Conservation (phyloP, 306 rosid genomes). For the Lupinus albus region DNA sequence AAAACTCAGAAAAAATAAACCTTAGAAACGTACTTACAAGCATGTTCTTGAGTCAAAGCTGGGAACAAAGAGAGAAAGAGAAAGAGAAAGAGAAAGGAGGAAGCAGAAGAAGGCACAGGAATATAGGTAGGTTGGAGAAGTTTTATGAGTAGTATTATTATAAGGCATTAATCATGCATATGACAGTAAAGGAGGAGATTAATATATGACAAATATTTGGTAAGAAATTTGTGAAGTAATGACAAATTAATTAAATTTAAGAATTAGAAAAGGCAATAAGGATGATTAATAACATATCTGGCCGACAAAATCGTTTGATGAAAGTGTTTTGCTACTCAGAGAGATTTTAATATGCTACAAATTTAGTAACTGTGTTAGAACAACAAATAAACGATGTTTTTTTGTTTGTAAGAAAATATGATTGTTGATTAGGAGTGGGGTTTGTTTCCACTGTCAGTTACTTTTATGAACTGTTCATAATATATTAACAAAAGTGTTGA, state of each 20-base stretch:
- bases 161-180: slow-evolving; percentile 67
- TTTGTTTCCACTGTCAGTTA: too few relatives aligned
- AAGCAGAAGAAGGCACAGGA: slow-evolving; percentile 39
- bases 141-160: slow-evolving; percentile 51
- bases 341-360: background rate
- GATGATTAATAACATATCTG: slow-evolving; percentile 78
- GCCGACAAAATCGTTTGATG: slow-evolving; percentile 75
- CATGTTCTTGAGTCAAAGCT: slow-evolving; percentile 84
- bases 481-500: too few relatives aligned
- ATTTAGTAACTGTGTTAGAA: slow-evolving; percentile 9
- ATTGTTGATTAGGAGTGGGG: slow-evolving; percentile 54
- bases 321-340: background rate
- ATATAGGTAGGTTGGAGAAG: slow-evolving; percentile 47
- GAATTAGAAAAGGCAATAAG: background rate
- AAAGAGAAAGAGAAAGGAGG: slow-evolving; percentile 31
- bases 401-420: background rate
- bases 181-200: slow-evolving; percentile 45
- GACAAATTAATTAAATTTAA: background rate
- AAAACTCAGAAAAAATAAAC: slow-evolving; percentile 39
- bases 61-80: slow-evolving; percentile 40
- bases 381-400: slow-evolving; percentile 8
- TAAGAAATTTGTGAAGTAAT: background rate
- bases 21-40: slow-evolving; percentile 96
- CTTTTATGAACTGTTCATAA: too few relatives aligned
- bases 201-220: slow-evolving; percentile 47